These are phyloP conservation scores for Phlebopus sp. DNA, from an alignment of 1,284 basidiomycete species.

Conservation along the genomic window DNA sequence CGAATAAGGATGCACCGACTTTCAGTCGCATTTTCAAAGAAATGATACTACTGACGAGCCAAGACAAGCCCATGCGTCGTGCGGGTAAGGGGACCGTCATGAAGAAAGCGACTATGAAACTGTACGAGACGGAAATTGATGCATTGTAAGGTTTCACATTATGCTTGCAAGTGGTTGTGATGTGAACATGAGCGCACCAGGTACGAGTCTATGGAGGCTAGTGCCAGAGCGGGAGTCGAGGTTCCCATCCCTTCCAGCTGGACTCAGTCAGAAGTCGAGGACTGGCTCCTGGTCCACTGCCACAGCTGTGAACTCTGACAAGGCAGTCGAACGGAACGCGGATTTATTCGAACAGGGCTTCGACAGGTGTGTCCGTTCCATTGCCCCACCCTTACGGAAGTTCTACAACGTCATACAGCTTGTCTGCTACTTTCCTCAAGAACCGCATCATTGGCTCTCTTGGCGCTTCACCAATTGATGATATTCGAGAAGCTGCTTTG, in stretches of 20 bases:
- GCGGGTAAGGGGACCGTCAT: slow-evolving; percentile 29
- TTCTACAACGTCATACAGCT: slow-evolving; percentile 8
- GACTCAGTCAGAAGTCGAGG: slow-evolving; percentile 18
- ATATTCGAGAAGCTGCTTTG: slow-evolving; percentile 7
- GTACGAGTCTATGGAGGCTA: slow-evolving; percentile 19
- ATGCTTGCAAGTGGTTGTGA: not conserved
- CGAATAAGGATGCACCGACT: slow-evolving; percentile 30
- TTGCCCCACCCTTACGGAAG: not conserved
- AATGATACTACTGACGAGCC: slow-evolving; percentile 26
- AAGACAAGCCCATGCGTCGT: slow-evolving; percentile 26
- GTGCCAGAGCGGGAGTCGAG: slow-evolving; percentile 10
- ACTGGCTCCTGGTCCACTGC: slow-evolving; percentile 29
- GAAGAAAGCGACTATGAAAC: slow-evolving; percentile 24
- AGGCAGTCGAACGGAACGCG: slow-evolving; percentile 6
- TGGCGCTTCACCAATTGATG: slow-evolving; percentile 5
- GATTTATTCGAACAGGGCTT: slow-evolving; percentile 30
- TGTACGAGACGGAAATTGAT: slow-evolving; percentile 30
- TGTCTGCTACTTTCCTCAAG: slow-evolving; percentile 24
- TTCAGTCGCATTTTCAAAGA: slow-evolving; percentile 36
- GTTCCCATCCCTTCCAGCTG: slow-evolving; percentile 18
- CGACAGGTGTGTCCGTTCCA: slow-evolving; percentile 23
- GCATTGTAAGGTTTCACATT: slow-evolving; percentile 14
- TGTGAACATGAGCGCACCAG: not conserved
- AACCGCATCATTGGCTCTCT: slow-evolving; percentile 24
- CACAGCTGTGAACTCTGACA: slow-evolving; percentile 18